Percentiles rank a stretch among this genome's conserved stretches.
Evolutionary conservation across 805 yeast species (phyloP).

Genomic region (Naumovozyma dairenensis): DNA sequence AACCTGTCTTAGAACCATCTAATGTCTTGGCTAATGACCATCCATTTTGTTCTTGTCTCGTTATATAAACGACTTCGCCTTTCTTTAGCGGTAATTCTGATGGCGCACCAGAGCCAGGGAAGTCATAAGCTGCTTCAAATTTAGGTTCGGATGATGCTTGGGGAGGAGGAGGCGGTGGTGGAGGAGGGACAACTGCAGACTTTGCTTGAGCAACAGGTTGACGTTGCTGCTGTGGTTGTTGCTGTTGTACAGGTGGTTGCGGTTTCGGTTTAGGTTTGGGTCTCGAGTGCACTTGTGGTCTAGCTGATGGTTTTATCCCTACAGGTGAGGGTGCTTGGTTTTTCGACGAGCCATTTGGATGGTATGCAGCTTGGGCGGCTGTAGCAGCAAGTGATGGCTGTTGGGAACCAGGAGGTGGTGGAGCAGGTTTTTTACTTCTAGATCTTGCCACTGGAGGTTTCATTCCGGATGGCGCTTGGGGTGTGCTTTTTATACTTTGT

Average conservation of each 20-base stretch:
- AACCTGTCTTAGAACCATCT: constrained; percentile 76
- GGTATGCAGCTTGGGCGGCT: constrained; percentile 32
- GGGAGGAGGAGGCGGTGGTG: constrained; percentile 64
- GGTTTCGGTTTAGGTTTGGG: constrained; percentile 14
- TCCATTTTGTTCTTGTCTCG: constrained; percentile 70
- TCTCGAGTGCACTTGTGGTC: too few species aligned
- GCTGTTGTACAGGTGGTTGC: constrained; percentile 8
- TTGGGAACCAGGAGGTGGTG: constrained; percentile 27
- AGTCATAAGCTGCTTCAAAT: constrained; percentile 78
- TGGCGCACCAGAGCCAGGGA: constrained; percentile 75
- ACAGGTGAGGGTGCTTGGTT: constrained; percentile 21
- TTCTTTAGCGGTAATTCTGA: constrained; percentile 69
- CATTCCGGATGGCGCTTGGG: constrained; percentile 18
- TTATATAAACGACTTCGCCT: constrained; percentile 65
- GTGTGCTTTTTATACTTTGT: constrained; percentile 7
- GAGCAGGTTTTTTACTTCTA: constrained; percentile 27
- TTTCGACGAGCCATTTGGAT: constrained; percentile 23
- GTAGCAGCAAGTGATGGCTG: constrained; percentile 30
- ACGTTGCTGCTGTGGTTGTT: constrained; percentile 15
- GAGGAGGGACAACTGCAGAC: constrained; percentile 37
- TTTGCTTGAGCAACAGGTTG: constrained; percentile 28
- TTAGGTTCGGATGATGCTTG: constrained; percentile 62
- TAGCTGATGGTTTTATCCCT: constrained; percentile 21
- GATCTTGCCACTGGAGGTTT: constrained; percentile 21
- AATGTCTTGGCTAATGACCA: constrained; percentile 86